Percentiles rank a stretch among this genome's conserved stretches.
phyloP scores from a whole-genome alignment of 2,329 filamentous ascomycete species.

The Aspergillus jensenii region DNA sequence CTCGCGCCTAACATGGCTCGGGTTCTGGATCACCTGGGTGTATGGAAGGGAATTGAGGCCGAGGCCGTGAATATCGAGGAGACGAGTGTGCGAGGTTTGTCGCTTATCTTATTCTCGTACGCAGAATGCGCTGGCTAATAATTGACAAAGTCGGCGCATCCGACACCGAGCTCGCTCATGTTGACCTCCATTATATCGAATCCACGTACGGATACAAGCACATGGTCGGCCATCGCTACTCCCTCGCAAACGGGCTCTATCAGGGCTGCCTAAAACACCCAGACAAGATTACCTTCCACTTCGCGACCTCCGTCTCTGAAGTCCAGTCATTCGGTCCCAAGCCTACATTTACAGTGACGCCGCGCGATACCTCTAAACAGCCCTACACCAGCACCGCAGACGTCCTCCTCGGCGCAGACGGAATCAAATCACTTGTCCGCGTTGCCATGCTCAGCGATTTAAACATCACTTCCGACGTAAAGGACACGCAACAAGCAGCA shows the following conservation, averaged over 20 bases:
- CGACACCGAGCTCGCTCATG: conserved; percentile 68
- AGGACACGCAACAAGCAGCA: conserved; percentile 53
- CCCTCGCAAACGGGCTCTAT: conserved; percentile 68
- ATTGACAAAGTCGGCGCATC: conserved; percentile 56
- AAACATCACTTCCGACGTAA: conserved; percentile 41
- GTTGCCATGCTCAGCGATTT: conserved; percentile 42
- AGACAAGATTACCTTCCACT: conserved; percentile 64
- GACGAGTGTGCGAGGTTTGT: conserved; percentile 68
- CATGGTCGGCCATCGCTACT: conserved; percentile 75
- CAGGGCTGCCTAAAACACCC: conserved; percentile 66
- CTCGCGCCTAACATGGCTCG: conserved; percentile 79
- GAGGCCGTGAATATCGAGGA: conserved; percentile 70
- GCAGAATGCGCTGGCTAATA: background rate
- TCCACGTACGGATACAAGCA: conserved; percentile 72
- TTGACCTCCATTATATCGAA: conserved; percentile 67
- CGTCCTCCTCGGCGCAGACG: conserved; percentile 54
- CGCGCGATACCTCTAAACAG: conserved; percentile 51
- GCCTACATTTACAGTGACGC: conserved; percentile 60
- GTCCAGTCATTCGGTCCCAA: conserved; percentile 61
- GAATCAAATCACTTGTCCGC: conserved; percentile 53
- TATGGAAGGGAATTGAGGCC: conserved; percentile 68
- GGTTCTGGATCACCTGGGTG: conserved; percentile 70
- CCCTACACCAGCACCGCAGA: conserved; percentile 53
- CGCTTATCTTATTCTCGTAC: background rate
- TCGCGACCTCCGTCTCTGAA: conserved; percentile 57